Evolutionary conservation across 106 monocot genomes (phyloP).

Genomic region (Vanilla planifolia): DNA sequence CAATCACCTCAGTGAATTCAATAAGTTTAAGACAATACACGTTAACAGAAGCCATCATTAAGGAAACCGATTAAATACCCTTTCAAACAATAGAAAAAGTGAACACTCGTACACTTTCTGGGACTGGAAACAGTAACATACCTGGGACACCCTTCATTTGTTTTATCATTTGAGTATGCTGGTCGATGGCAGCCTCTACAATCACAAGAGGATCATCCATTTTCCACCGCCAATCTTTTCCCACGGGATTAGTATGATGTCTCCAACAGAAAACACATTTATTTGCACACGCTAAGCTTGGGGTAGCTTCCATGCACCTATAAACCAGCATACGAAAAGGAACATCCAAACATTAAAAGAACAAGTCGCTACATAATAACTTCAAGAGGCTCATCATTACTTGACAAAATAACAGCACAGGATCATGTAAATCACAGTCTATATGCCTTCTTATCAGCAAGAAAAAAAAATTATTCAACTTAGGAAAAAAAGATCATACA

Average conservation of each 20-base stretch:
- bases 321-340: background rate
- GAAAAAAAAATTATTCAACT: background rate
- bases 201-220: slow-evolving; percentile 92
- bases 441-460: background rate
- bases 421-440: background rate
- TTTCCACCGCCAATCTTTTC: slow-evolving; percentile 95
- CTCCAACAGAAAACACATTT: slow-evolving; percentile 99
- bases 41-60: background rate
- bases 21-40: too few relatives aligned
- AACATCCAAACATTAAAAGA: background rate
- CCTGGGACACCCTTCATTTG: slow-evolving; percentile 99
- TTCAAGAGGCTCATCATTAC: too few relatives aligned
- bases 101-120: too few relatives aligned
- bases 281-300: slow-evolving; percentile 99
- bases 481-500: background rate
- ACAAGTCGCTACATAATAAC: background rate
- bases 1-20: too few relatives aligned
- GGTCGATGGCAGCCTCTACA: slow-evolving; percentile 75
- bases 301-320: slow-evolving; percentile 99
- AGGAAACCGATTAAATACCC: background rate
- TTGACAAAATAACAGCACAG: too few relatives aligned
- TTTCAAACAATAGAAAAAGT: background rate
- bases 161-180: slow-evolving; percentile 95
- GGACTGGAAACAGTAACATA: slow-evolving; percentile 27
- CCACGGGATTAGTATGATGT: slow-evolving; percentile 98